Base-by-base conservation (phyloP, 2,329 filamentous ascomycete species). In the Xylariales sp. region DNA sequence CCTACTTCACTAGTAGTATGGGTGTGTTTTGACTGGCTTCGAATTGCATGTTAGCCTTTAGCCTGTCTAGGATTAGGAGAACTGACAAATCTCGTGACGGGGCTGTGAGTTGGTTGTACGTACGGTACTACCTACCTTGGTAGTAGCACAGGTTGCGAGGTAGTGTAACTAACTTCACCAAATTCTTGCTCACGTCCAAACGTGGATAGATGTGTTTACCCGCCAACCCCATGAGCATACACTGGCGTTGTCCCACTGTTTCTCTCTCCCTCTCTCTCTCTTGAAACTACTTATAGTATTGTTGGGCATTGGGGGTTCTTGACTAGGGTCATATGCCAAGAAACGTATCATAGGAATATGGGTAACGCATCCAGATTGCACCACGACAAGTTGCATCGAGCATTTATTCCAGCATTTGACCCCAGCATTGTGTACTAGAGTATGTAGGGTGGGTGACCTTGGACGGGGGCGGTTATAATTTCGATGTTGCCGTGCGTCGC, bases 41-140 rank as follows among this genome's bases (percentile, higher is more conserved):
- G 62, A 45, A 34, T 58, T 18, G 59, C 49, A 59, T 54, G 55
- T 66, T 60, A 50, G 61, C 50, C 32, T 23, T 66, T 60, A 50
- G 61, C 50, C 32, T 23, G 48, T 16, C 59, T 39, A 30, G 66
- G 58, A 56, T 62, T 34, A 53, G 16, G 36, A 50, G 53, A 64
- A 60, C 30, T 69, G 67, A 69, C 64, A 67, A 67, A 69, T 69
- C 28, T 62, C 28, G 30, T 36, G 32, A 32, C 53, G 58, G 52
- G 61, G 34, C 18, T 49, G 32, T 57, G 28, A 48, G 49, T 49
- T 36, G 30, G 50, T 45, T 28, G 39, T 32, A n/a, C n/a, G 23
- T 23, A 23, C 23, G 23, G 23, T 23, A 23, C 23, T 23, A 23
- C 23, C 23, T 23, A 23, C 23, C 23, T 23, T 1, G 23, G 23